Conservation (phyloP, 2,329 filamentous ascomycete genomes). For the Clonostachys rosea region DNA sequence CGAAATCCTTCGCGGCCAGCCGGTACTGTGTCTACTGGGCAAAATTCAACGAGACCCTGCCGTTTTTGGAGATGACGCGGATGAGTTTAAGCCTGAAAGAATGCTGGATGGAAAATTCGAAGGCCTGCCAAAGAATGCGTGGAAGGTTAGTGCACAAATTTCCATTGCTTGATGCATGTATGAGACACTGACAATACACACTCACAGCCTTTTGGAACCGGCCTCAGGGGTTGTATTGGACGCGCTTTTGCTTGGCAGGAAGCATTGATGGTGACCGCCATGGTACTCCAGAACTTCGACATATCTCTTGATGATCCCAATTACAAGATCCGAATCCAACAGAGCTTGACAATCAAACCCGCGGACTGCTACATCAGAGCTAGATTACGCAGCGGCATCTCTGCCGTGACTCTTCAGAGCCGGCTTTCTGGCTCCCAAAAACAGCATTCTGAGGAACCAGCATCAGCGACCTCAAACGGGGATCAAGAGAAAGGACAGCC, state of each 20-base stretch:
- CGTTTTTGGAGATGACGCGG: conserved; percentile 1
- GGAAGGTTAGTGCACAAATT: neutral
- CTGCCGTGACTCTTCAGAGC: neutral
- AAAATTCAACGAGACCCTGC: conserved; percentile 1
- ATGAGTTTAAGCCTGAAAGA: conserved; percentile 1
- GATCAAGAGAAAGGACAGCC: conserved; percentile 25
- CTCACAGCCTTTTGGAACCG: conserved; percentile 10
- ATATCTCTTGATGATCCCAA: conserved; percentile 57
- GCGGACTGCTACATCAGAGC: conserved; percentile 42
- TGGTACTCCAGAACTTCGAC: conserved; percentile 25
- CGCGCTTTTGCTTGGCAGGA: conserved; percentile 5
- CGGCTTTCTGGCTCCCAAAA: neutral
- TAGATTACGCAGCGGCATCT: neutral
- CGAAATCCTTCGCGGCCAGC: neutral
- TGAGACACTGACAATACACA: conserved; percentile 51
- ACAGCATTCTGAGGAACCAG: too few relatives aligned
- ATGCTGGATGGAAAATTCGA: conserved; percentile 1
- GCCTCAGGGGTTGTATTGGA: conserved; percentile 1
- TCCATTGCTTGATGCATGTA: neutral
- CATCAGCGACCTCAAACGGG: neutral
- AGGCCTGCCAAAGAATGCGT: neutral
- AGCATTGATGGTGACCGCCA: conserved; percentile 1
- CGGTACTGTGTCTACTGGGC: neutral
- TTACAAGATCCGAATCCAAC: conserved; percentile 51
- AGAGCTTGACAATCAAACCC: conserved; percentile 58